Base-by-base conservation (phyloP, 768 basidiomycete species). In the Termitomyces sp. region DNA sequence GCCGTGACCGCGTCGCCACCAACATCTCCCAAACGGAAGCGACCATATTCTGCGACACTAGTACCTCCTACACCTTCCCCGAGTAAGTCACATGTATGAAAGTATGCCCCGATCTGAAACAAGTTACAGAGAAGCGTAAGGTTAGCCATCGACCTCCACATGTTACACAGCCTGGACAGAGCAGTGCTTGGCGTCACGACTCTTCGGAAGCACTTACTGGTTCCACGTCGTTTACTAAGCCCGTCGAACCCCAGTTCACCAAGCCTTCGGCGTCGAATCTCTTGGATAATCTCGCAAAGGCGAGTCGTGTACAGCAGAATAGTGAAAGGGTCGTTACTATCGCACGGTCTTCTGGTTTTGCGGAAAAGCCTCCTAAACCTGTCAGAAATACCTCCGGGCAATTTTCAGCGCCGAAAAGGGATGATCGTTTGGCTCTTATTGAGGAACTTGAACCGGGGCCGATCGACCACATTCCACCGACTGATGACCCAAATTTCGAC, bases 391-490 rank as follows among this genome's bases (percentile, higher is more conserved):
- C n/a, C 2, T 44, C 54, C 14, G 40, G 12, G 35, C 48, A 53
- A 47, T 46, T 43, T n/a, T 53, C 55, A 21, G 56, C 52, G 11
- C 64, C 59, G 3, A 74, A 69, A 54, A 73, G 80, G 27, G 88
- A 91, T 60, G 86, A 89, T 21, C 68, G 75, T 39, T 77, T 94
- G 42, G 80, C 83, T 0, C 70, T 98, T 17, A 69, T 95, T 7
- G 89, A 97, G 61, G 82, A 88, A 28, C 76, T 99, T 14, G 72
- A 83, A 60, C 76, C 84, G 45, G 95, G 95, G 0, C 93, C 95
- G 8, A 76, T 76, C 48, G 85, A 94, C 39, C 88, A 91, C 67
- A 82, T 73, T 14, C 75, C 89, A 16, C 81, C 84, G 0, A 72
- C 74, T 34, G 87, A 89, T 21, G 94, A 95, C 66, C 88, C 89